These are phyloP conservation scores for Melastoma malabathricum DNA, from an alignment of 345 rosid species.

Conservation along the genomic window DNA sequence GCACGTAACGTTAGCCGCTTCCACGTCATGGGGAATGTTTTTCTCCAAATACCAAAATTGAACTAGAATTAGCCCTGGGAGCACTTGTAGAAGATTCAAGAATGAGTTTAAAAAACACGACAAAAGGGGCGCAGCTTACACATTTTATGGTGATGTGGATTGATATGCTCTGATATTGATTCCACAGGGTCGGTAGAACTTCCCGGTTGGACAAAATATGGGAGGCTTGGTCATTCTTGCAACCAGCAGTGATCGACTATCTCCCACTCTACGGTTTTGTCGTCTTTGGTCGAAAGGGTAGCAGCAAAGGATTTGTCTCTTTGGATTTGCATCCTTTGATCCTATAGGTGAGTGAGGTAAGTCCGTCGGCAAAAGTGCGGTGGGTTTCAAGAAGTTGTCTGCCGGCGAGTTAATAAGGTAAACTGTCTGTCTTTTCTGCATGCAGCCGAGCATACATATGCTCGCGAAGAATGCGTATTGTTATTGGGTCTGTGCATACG, in stretches of 20 bases:
- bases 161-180: constrained; percentile 10
- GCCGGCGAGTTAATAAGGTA: not conserved
- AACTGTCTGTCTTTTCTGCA: constrained; percentile 14
- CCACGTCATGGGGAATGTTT: no score
- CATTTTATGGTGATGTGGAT: constrained; percentile 1
- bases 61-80: no score
- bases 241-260: constrained; percentile 78
- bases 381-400: constrained; percentile 1
- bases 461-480: constrained; percentile 75
- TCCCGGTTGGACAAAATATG: constrained; percentile 93
- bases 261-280: constrained; percentile 55
- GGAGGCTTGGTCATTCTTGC: constrained; percentile 73
- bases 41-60: no score
- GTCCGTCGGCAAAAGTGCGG: not conserved
- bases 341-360: constrained; percentile 58
- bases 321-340: constrained; percentile 77
- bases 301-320: constrained; percentile 29
- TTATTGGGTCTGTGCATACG: constrained; percentile 88
- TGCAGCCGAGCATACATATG: constrained; percentile 53
- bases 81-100: no score
- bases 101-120: no score
- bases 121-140: no score
- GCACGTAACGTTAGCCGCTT: no score
- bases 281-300: constrained; percentile 28
- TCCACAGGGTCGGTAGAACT: constrained; percentile 87